Evolutionary conservation across 345 rosid species (phyloP), one percentile per base, ranked within the genome.

Genomic region (Chamaenerion angustifolium): DNA sequence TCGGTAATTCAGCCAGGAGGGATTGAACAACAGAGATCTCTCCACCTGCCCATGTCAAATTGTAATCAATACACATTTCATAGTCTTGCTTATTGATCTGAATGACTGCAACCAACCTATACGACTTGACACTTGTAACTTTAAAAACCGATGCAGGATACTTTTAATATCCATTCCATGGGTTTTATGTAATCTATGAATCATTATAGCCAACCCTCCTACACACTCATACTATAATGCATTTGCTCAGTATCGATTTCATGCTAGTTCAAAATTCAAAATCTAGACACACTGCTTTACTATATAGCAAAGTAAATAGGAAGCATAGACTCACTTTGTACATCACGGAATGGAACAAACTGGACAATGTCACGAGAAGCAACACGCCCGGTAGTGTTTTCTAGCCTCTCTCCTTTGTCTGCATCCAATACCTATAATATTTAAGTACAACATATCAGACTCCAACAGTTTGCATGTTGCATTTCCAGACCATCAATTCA

Each of bases 361-460:
- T 90, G 98, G 69, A 90, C 95, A 4, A 90, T 76, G 70, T 90
- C 98, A 23, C 98, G 94, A 0, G 98, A 76, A 47, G 98, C 95
- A 48, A 90, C 71, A 3, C 94, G 98, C 0, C 94, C 90, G 0
- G 64, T 73, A 12, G 88, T 69, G 74, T 88, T 83, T 69, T 89
- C 95, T 31, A 85, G 82, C 58, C 88, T 71, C 15, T 89, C 94
- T 65, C 94, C 94, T 63, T 75, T 85, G 45, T 89, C 98, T 55
- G 85, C 94, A 61, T 89, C 98, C 64, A 89, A 51, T 67, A 83
- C 48, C 1, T 10, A 42, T 2, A 45, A n/a, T 18, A 40, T 8
- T 42, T 13, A 54, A 10, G n/a, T 27, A 31, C 37, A 51, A 49
- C 47, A 52, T 27, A 12, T 44, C n/a, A 4, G 16, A 19, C 41